phyloP scores from a whole-genome alignment of 2,329 filamentous ascomycete species.

The Exophiala mesophila region DNA sequence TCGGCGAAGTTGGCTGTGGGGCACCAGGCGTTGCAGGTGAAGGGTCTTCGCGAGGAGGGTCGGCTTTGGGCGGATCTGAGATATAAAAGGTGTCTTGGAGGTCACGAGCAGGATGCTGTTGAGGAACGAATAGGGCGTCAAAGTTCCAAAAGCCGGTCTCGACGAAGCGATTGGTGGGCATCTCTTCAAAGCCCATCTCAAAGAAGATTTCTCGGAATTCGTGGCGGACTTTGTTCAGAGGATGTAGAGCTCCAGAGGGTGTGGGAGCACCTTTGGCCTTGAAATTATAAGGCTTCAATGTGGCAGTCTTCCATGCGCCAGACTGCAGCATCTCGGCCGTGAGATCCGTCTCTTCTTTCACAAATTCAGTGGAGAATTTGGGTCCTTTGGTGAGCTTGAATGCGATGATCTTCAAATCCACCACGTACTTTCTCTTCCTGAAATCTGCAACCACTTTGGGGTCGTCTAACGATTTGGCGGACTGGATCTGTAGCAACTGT shows the following conservation, averaged over 20 bases:
- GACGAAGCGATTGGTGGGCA: conserved; percentile 90
- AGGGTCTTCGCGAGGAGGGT: conserved; percentile 58
- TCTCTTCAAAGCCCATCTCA: conserved; percentile 97
- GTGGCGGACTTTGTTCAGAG: conserved; percentile 85
- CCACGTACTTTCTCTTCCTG: conserved; percentile 87
- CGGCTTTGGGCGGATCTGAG: conserved; percentile 75
- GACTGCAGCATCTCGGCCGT: conserved; percentile 84
- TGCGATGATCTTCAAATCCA: conserved; percentile 73
- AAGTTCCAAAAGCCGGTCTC: conserved; percentile 99
- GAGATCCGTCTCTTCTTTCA: conserved; percentile 90
- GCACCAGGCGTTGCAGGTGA: conserved; percentile 38
- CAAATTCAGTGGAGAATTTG: conserved; percentile 83
- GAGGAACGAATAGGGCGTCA: conserved; percentile 90
- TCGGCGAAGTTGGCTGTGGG: conserved; percentile 43
- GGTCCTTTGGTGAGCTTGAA: conserved; percentile 80
- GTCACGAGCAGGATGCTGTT: conserved; percentile 95
- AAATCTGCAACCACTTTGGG: conserved; percentile 73
- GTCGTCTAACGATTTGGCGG: conserved; percentile 65
- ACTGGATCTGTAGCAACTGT: conserved; percentile 67
- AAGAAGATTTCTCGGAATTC: conserved; percentile 99
- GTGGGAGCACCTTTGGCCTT: conserved; percentile 58
- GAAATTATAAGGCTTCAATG: conserved; percentile 82
- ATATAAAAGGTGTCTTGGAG: conserved; percentile 99
- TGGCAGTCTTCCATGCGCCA: conserved; percentile 86
- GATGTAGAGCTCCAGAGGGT: conserved; percentile 47